Conservation (phyloP, 805 yeast species). For the Maudiozyma bulderi region DNA sequence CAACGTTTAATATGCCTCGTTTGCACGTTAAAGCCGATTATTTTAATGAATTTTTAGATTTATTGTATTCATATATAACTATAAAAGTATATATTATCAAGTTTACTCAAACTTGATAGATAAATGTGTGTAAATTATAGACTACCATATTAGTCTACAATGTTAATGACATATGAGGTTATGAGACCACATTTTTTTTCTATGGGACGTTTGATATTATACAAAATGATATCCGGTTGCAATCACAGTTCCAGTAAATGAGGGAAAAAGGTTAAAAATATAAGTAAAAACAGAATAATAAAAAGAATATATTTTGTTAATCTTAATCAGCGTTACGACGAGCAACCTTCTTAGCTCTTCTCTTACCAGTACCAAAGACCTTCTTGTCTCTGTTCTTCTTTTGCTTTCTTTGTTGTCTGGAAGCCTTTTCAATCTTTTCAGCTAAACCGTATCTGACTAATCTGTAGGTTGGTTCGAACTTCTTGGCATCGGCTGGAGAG, state of each 20-base stretch:
- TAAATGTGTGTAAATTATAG: background rate
- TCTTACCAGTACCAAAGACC: slow-evolving; percentile 96
- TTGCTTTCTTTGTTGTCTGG: slow-evolving; percentile 99
- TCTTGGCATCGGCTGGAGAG: slow-evolving; percentile 95
- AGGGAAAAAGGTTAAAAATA: too few relatives aligned
- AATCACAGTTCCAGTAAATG: too few relatives aligned
- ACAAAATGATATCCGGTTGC: too few relatives aligned
- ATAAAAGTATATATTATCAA: background rate
- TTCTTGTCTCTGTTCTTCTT: slow-evolving; percentile 99
- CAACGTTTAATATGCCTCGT: background rate
- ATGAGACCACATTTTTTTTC: background rate
- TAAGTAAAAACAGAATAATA: too few relatives aligned
- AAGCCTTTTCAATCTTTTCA: slow-evolving; percentile 89
- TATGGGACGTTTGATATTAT: too few relatives aligned
- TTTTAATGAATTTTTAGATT: background rate
- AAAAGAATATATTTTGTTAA: background rate
- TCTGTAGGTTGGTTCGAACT: slow-evolving; percentile 98
- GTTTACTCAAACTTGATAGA: too few relatives aligned
- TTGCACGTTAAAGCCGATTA: background rate
- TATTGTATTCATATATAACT: background rate
- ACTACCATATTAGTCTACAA: background rate
- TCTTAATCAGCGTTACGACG: slow-evolving; percentile 77
- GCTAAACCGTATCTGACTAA: slow-evolving; percentile 98
- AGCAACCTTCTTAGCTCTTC: slow-evolving; percentile 87
- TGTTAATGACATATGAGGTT: background rate